Evolutionary conservation across 2,329 filamentous ascomycete genomes (phyloP).

Genomic region (Venturia carpophila): DNA sequence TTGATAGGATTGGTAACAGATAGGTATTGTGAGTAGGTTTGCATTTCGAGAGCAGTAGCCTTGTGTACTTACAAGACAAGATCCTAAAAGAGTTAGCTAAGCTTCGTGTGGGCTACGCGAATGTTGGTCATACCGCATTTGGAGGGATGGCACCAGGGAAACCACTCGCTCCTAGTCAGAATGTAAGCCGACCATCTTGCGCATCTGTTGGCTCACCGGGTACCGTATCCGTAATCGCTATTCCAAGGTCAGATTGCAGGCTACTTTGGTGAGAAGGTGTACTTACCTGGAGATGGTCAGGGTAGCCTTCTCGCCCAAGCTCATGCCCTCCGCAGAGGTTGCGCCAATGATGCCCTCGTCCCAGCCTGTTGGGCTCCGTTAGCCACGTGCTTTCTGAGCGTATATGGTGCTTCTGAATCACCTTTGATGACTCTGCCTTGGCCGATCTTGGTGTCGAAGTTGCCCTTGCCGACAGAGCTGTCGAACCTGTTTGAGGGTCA

Average conservation of each 20-base stretch:
- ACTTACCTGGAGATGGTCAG: slow-evolving; percentile 71
- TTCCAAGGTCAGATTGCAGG: background rate
- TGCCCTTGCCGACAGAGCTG: slow-evolving; percentile 67
- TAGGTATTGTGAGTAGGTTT: background rate
- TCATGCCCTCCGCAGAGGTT: slow-evolving; percentile 56
- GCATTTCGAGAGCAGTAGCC: background rate
- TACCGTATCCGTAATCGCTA: slow-evolving; percentile 59
- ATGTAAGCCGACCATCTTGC: slow-evolving; percentile 5
- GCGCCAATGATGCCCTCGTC: slow-evolving; percentile 58
- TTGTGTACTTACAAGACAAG: slow-evolving; percentile 68
- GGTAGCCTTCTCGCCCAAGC: slow-evolving; percentile 79
- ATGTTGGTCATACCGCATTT: slow-evolving; percentile 23
- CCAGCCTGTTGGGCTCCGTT: slow-evolving; percentile 35
- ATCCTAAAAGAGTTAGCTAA: slow-evolving; percentile 12
- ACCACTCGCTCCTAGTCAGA: slow-evolving; percentile 15
- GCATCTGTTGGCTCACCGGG: slow-evolving; percentile 40
- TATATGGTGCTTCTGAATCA: slow-evolving; percentile 32
- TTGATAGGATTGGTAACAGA: background rate
- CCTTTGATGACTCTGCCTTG: slow-evolving; percentile 79
- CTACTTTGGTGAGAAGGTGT: slow-evolving; percentile 9
- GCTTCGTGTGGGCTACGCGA: slow-evolving; percentile 22
- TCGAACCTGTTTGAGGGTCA: slow-evolving; percentile 57
- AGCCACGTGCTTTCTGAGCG: background rate
- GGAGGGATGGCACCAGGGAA: slow-evolving; percentile 20
- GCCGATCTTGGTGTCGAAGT: slow-evolving; percentile 73